Base-by-base conservation (phyloP, 2,329 filamentous ascomycete genomes). In the Massarina eburnea region DNA sequence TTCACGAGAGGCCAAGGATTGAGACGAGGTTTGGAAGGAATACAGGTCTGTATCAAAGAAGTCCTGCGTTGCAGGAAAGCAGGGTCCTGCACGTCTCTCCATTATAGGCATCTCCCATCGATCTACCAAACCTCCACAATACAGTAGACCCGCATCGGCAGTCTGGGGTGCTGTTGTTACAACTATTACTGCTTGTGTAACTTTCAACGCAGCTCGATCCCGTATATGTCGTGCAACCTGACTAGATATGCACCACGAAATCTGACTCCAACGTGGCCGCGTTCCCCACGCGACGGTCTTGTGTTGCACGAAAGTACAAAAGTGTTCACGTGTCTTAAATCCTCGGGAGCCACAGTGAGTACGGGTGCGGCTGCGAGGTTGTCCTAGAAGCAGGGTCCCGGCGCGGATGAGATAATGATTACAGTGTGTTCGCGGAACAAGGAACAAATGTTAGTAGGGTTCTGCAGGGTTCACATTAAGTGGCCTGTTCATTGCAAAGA, bases 191-290 rank as follows among this genome's bases (percentile, higher is more conserved):
- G 27, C 6, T 30, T 6, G 5, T 30, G 12, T 14, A 14, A 30
- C n/a, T 7, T 30, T 4, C 27, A 8, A 7, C 9, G 5, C 27
- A n/a, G n/a, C n/a, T n/a, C n/a, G n/a, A n/a, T 14, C 12, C 30
- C 20, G 30, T 50, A 43, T 57, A 34, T 8, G 42, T 18, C 38
- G 61, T 66, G 54, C 45, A 52, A 67, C 54, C 33, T 5, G 36
- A 46, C 65, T 67, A 67, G 61, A 55, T 58, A 68, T 67, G 65
- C 65, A 67, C 56, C 54, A 59, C 64, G 63, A 67, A 47, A 59
- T 67, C 33, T 30, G n/a, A 45, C 26, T 46, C 18, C 38, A 64
- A 63, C 57, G 58, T 64, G 62, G 54, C 30, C 40, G 37, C 49
- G 44, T 5, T 45, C 35, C 46, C 51, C 42, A 39, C 48, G 53